These are phyloP conservation scores for Peronospora farinosa DNA, from an alignment of 352 stramenopile species.

Conservation along the genomic window DNA sequence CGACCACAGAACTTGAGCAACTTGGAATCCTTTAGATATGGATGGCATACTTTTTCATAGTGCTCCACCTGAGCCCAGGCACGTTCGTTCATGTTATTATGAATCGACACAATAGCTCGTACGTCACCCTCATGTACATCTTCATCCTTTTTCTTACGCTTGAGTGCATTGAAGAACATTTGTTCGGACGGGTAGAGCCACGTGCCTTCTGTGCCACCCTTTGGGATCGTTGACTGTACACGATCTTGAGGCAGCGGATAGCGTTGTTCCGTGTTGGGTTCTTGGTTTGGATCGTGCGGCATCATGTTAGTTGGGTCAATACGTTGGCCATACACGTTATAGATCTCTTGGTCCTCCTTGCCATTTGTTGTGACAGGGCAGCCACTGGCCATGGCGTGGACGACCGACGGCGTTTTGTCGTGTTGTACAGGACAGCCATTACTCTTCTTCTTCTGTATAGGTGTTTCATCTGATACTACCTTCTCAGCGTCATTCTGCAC, in stretches of 20 bases:
- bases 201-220: slow-evolving; percentile 90
- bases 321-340: slow-evolving; percentile 97
- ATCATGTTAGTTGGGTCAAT: slow-evolving; percentile 98
- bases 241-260: slow-evolving; percentile 89
- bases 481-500: slow-evolving; percentile 43
- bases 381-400: slow-evolving; percentile 29
- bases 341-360: slow-evolving; percentile 59
- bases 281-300: slow-evolving; percentile 93
- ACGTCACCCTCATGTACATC: slow-evolving; percentile 93
- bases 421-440: slow-evolving; percentile 71
- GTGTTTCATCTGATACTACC: slow-evolving; percentile 37
- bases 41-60: slow-evolving; percentile 92
- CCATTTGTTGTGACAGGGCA: slow-evolving; percentile 52
- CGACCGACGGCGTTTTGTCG: slow-evolving; percentile 26
- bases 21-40: slow-evolving; percentile 68
- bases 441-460: slow-evolving; percentile 32
- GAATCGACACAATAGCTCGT: slow-evolving; percentile 94
- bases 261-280: slow-evolving; percentile 88
- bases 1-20: slow-evolving; percentile 96
- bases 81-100: slow-evolving; percentile 99
- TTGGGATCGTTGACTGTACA: slow-evolving; percentile 94
- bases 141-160: slow-evolving; percentile 95
- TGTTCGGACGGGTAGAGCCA: slow-evolving; percentile 98
- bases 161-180: slow-evolving; percentile 99
- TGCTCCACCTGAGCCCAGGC: slow-evolving; percentile 96